Percentiles rank a stretch among this genome's conserved stretches.
Conservation (phyloP, 495 filamentous ascomycete species). For the Penicillium argentinense region DNA sequence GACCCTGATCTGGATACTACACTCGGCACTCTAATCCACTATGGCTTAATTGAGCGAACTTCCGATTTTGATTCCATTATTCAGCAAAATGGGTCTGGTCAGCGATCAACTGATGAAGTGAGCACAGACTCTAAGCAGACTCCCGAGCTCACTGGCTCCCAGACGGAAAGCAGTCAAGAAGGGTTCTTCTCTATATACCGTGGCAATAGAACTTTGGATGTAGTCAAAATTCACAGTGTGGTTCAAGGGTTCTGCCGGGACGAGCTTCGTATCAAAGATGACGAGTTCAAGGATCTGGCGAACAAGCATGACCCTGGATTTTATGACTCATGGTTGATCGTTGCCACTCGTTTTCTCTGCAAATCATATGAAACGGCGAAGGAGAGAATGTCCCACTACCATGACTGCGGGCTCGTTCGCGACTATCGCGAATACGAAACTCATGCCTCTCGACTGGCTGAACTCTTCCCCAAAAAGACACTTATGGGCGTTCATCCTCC, state of each 20-base stretch:
- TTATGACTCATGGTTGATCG: slow-evolving; percentile 61
- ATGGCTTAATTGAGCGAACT: slow-evolving; percentile 66
- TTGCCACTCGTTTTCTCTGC: slow-evolving; percentile 60
- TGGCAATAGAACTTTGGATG: slow-evolving; percentile 56
- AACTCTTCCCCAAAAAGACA: slow-evolving; percentile 35
- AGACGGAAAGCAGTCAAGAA: slow-evolving; percentile 51
- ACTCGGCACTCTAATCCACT: slow-evolving; percentile 63
- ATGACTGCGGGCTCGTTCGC: slow-evolving; percentile 60
- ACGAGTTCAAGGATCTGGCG: slow-evolving; percentile 40
- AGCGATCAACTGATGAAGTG: slow-evolving; percentile 23
- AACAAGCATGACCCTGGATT: slow-evolving; percentile 24
- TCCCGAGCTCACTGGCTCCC: slow-evolving; percentile 36
- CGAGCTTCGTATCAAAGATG: slow-evolving; percentile 55
- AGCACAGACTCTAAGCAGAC: slow-evolving; percentile 20
- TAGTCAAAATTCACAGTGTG: slow-evolving; percentile 74
- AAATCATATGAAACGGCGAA: slow-evolving; percentile 62
- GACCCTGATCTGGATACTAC: slow-evolving; percentile 66
- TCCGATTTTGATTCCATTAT: slow-evolving; percentile 40
- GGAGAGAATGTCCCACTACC: slow-evolving; percentile 53
- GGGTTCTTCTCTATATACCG: slow-evolving; percentile 41
- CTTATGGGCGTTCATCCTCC: slow-evolving; percentile 28
- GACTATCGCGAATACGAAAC: slow-evolving; percentile 72
- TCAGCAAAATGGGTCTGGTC: slow-evolving; percentile 32
- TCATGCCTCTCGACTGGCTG: slow-evolving; percentile 59
- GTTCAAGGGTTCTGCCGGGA: slow-evolving; percentile 80